phyloP scores from a whole-genome alignment of 2,329 filamentous ascomycete genomes.

The Herpotrichia juniperi region DNA sequence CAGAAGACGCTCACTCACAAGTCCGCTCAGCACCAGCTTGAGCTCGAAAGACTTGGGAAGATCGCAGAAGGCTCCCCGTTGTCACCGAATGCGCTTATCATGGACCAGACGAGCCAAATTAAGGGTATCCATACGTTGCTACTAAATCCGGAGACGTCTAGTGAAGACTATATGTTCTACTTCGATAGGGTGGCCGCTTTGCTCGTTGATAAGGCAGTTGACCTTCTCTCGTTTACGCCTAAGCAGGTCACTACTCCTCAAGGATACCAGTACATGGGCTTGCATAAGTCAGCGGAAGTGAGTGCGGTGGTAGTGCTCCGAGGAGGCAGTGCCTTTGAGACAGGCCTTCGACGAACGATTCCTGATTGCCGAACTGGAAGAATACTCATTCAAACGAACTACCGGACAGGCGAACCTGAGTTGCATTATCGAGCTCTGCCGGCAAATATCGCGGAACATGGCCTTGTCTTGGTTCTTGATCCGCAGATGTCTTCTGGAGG shows the following conservation, averaged over 20 bases:
- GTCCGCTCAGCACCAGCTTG: constrained; percentile 79
- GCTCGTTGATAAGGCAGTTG: constrained; percentile 71
- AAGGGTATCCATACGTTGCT: constrained; percentile 90
- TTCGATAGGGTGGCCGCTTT: constrained; percentile 89
- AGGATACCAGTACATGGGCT: constrained; percentile 71
- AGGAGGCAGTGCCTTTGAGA: constrained; percentile 87
- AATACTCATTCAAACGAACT: constrained; percentile 86
- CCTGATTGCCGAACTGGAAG: constrained; percentile 91
- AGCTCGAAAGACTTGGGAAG: constrained; percentile 76
- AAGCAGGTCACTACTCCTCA: constrained; percentile 72
- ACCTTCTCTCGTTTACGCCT: constrained; percentile 68
- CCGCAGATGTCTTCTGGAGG: constrained; percentile 95
- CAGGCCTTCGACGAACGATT: constrained; percentile 85
- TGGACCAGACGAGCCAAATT: constrained; percentile 80
- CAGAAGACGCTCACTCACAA: constrained; percentile 86
- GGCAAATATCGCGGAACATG: constrained; percentile 73
- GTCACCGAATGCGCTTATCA: constrained; percentile 74
- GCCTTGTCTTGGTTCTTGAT: constrained; percentile 85
- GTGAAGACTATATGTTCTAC: constrained; percentile 97
- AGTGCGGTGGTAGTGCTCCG: constrained; percentile 83
- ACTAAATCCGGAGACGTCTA: constrained; percentile 75
- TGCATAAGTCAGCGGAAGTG: constrained; percentile 69
- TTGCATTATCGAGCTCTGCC: constrained; percentile 85
- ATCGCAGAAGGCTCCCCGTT: constrained; percentile 74
- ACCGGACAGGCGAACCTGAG: constrained; percentile 76